These are phyloP conservation scores for Paecilomyces sp. DNA, from an alignment of 2,329 filamentous ascomycete species.

Conservation along the genomic window DNA sequence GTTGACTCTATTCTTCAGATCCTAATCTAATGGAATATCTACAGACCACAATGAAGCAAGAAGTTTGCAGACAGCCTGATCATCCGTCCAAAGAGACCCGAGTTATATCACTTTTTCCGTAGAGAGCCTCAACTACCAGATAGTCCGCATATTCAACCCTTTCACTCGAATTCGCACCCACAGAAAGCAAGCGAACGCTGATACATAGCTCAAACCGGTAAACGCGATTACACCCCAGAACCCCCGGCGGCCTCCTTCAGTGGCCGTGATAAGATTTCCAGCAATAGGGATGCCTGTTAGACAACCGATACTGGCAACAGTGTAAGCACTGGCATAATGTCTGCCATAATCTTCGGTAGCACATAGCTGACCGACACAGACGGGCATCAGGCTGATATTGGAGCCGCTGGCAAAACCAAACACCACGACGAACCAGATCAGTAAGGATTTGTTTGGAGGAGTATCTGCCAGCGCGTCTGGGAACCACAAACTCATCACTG, in stretches of 20 bases:
- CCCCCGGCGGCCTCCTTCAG: slow-evolving; percentile 9
- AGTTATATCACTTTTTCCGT: no score
- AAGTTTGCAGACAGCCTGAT: no score
- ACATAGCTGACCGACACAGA: slow-evolving; percentile 69
- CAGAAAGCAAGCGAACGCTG: slow-evolving; percentile 9
- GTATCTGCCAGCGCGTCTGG: neutral
- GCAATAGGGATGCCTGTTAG: slow-evolving; percentile 25
- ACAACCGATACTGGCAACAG: slow-evolving; percentile 14
- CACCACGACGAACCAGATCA: slow-evolving; percentile 58
- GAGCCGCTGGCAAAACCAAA: slow-evolving; percentile 70
- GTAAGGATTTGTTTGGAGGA: slow-evolving; percentile 5
- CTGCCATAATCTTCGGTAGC: slow-evolving; percentile 66
- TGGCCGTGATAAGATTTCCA: slow-evolving; percentile 9
- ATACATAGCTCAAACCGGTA: slow-evolving; percentile 13
- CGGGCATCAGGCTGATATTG: slow-evolving; percentile 67
- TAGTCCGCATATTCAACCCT: slow-evolving; percentile 10
- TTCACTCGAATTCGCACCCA: slow-evolving; percentile 10
- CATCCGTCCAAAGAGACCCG: no score
- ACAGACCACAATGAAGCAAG: no score
- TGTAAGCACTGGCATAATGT: slow-evolving; percentile 58
- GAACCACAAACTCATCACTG: slow-evolving; percentile 21
- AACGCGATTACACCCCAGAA: slow-evolving; percentile 22
- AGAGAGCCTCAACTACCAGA: slow-evolving; percentile 1
- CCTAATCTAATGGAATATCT: no score
- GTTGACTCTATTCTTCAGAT: no score